Base-by-base conservation (phyloP, 208 protist species). In the Leishmania turanica region DNA sequence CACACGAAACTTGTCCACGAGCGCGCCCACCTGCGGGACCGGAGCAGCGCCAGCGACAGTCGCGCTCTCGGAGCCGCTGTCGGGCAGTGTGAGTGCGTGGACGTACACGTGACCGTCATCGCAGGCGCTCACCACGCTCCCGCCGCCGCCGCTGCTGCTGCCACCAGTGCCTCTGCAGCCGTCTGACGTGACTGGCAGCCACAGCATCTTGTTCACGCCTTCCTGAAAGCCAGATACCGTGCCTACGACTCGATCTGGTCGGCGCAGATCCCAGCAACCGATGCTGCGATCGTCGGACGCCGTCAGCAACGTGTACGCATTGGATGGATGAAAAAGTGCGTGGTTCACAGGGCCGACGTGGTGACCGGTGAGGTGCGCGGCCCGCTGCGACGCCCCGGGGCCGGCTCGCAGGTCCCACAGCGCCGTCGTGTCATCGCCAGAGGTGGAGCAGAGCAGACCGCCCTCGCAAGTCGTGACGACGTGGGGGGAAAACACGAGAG, bases 51-150 rank as follows among this genome's bases (percentile, higher is more conserved):
- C 42, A 58, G 45, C 76, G 19, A 24, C 34, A 13, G 60, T 37
- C 60, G 65, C 69, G 5, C 51, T 77, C 5, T 75, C 70, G 34
- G 70, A 37, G 72, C 71, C 45, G 68, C 45, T n/a, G 42, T 65
- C 73, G 31, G 68, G 74, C 13, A 80, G 69, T 1, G 76, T 34
- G 1, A 96, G 37, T 5, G 84, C 83, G 80, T 97, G 91, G 42
- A 96, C 88, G 82, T 96, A 97, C 37, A 97, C 90, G 45, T 84
- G 79, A 8, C 94, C 94, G 72, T 97, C 94, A 80, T 97, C 94
- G 75, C 94, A 97, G 31, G 91, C 94, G 78, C 90, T 93, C 37
- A 87, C 92, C 11, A 95, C 70, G 8, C 91, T 77, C 60, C 81
- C 77, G 58, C 60, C 86, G 17, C 47, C 58, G 9, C 47, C 58